Conservation (phyloP, 1,284 basidiomycete genomes). For the Sphaerobolus stellatus region DNA sequence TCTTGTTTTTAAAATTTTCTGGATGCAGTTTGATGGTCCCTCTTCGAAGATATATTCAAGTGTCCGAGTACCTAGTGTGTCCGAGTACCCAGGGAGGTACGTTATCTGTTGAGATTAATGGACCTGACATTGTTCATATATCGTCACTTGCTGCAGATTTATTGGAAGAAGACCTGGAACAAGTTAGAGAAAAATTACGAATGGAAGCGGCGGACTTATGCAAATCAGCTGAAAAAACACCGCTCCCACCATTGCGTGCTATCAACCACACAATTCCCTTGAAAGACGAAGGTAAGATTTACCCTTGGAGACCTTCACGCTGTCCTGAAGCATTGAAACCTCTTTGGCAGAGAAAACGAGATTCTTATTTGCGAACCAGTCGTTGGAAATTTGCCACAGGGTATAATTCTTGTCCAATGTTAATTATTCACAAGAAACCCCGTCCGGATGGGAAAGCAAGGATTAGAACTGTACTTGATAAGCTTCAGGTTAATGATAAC, state of each 20-base stretch:
- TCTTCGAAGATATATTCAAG: too few relatives aligned
- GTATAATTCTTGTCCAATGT: conserved; percentile 31
- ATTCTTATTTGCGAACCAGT: conserved; percentile 29
- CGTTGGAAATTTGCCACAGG: conserved; percentile 30
- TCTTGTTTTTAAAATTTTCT: too few relatives aligned
- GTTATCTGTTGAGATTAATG: conserved; percentile 23
- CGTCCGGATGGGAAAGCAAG: conserved; percentile 24
- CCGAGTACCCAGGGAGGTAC: too few relatives aligned
- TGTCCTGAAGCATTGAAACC: conserved; percentile 30
- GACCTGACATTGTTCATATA: conserved; percentile 20
- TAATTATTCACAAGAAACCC: conserved; percentile 34
- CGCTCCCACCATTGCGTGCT: conserved; percentile 28
- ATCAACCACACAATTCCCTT: conserved; percentile 38
- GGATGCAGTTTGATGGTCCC: too few relatives aligned
- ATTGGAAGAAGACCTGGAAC: conserved; percentile 18
- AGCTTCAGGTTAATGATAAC: conserved; percentile 23
- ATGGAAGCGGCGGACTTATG: conserved; percentile 27
- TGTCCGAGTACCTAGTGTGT: too few relatives aligned
- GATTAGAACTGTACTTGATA: conserved; percentile 21
- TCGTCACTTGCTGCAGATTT: conserved; percentile 17
- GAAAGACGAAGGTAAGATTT: conserved; percentile 29
- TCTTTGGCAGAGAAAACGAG: conserved; percentile 29
- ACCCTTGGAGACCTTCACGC: conserved; percentile 27
- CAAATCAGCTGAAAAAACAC: conserved; percentile 22
- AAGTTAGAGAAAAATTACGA: conserved; percentile 17